Evolutionary conservation across 2,329 filamentous ascomycete species (phyloP).

Genomic region (Neofusicoccum cordaticola): DNA sequence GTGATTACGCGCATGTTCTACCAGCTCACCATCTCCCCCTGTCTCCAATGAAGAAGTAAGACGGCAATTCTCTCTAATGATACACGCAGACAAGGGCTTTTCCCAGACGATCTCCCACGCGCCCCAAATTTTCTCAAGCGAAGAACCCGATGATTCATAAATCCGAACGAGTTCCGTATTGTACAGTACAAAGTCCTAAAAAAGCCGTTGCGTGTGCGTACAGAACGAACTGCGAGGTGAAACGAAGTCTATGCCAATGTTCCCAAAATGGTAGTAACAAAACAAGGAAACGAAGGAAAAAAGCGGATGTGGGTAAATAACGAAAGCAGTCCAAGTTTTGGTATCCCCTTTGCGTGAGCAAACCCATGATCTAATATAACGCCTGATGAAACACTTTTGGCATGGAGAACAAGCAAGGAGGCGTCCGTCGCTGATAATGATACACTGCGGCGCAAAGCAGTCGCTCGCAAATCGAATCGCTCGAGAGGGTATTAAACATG

Average conservation of each 20-base stretch:
- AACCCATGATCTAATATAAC: conserved; percentile 38
- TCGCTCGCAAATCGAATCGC: conserved; percentile 26
- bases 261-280: conserved; percentile 18
- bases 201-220: conserved; percentile 16
- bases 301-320: not conserved
- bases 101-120: not conserved
- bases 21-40: not conserved
- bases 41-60: conserved; percentile 2
- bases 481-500: conserved; percentile 36
- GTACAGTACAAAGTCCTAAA: conserved; percentile 11
- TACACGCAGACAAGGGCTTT: conserved; percentile 14
- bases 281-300: not conserved
- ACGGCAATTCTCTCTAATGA: conserved; percentile 14
- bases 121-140: not conserved
- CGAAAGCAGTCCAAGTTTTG: conserved; percentile 27
- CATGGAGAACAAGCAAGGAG: conserved; percentile 21
- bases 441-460: conserved; percentile 18
- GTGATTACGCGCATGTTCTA: conserved; percentile 15
- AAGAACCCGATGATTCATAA: conserved; percentile 14
- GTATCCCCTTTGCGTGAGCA: conserved; percentile 40
- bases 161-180: conserved; percentile 19
- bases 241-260: conserved; percentile 29
- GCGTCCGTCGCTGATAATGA: conserved; percentile 30
- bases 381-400: conserved; percentile 25
- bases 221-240: conserved; percentile 12